Conservation (phyloP, 2,329 filamentous ascomycete species). For the Paracorniculantispora psalliotae region DNA sequence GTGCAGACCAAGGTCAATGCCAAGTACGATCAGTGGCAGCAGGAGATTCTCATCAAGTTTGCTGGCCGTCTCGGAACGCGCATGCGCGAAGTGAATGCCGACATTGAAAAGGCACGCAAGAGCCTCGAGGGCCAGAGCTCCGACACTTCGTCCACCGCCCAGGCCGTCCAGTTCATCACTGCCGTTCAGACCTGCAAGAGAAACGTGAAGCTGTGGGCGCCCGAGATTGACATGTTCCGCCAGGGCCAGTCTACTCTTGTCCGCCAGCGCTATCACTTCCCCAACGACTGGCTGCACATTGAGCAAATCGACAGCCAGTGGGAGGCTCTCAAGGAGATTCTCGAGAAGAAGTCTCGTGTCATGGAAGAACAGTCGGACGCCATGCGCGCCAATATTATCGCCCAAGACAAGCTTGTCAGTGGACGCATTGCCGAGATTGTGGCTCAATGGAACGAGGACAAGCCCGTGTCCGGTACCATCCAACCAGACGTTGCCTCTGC, state of each 20-base stretch:
- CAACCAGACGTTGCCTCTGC: slow-evolving; percentile 82
- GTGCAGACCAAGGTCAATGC: slow-evolving; percentile 98
- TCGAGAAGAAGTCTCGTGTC: slow-evolving; percentile 88
- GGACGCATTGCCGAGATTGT: slow-evolving; percentile 85
- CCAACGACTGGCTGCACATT: slow-evolving; percentile 88
- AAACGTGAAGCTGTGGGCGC: slow-evolving; percentile 89
- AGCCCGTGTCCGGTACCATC: slow-evolving; percentile 92
- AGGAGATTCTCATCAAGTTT: slow-evolving; percentile 93
- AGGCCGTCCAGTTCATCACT: slow-evolving; percentile 97
- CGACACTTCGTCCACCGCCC: slow-evolving; percentile 90
- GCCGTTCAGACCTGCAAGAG: slow-evolving; percentile 94
- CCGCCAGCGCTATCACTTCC: slow-evolving; percentile 90
- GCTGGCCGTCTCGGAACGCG: slow-evolving; percentile 80
- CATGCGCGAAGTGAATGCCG: slow-evolving; percentile 87
- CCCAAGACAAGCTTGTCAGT: slow-evolving; percentile 86
- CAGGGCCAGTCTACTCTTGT: slow-evolving; percentile 91
- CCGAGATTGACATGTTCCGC: slow-evolving; percentile 91
- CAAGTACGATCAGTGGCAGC: slow-evolving; percentile 99
- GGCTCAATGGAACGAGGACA: slow-evolving; percentile 88
- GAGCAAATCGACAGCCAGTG: slow-evolving; percentile 96
- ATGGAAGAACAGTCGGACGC: slow-evolving; percentile 96
- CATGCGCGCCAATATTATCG: slow-evolving; percentile 86
- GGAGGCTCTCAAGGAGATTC: slow-evolving; percentile 86
- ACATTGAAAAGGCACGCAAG: slow-evolving; percentile 83
- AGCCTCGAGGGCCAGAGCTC: slow-evolving; percentile 89